A percentile compares a stretch with the other conserved stretches of the same genome.
Conservation (phyloP, 2,329 filamentous ascomycete genomes). For the Cordyceps tenuipes region DNA sequence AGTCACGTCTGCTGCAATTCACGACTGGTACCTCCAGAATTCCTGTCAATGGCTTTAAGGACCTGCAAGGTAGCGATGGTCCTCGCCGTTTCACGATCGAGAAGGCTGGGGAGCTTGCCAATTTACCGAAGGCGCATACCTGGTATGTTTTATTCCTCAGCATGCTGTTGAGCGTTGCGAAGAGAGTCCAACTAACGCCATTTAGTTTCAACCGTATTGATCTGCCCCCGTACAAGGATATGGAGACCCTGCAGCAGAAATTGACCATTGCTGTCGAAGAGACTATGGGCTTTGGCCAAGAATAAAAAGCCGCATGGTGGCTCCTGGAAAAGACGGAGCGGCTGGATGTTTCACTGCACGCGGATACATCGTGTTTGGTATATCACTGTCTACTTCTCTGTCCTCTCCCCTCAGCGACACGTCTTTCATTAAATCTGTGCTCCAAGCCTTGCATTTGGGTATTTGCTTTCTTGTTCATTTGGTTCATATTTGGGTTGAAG, state of each 20-base stretch:
- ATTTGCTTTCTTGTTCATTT: conserved; percentile 16
- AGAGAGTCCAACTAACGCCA: conserved; percentile 16
- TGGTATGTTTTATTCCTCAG: conserved; percentile 57
- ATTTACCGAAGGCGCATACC: conserved; percentile 93
- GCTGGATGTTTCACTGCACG: neutral
- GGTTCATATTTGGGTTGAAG: conserved; percentile 16
- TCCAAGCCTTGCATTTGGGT: conserved; percentile 11
- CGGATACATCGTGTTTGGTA: conserved; percentile 4
- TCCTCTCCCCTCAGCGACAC: neutral
- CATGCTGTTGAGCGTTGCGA: conserved; percentile 5
- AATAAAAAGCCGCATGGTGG: conserved; percentile 51
- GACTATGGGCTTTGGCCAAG: conserved; percentile 97
- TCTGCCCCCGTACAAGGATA: conserved; percentile 82
- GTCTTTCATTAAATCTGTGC: conserved; percentile 10
- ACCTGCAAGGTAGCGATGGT: conserved; percentile 93
- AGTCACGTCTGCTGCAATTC: conserved; percentile 91
- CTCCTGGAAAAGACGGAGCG: neutral
- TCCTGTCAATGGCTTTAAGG: conserved; percentile 98
- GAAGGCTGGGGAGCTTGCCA: conserved; percentile 84
- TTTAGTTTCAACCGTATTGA: conserved; percentile 92
- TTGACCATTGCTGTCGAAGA: conserved; percentile 96
- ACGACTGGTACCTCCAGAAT: conserved; percentile 96
- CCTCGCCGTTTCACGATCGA: conserved; percentile 95
- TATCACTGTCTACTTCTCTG: neutral
- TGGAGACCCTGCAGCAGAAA: conserved; percentile 80